Evolutionary conservation across 805 yeast genomes (phyloP).

Genomic region (Tetrapisispora taiwanensis): DNA sequence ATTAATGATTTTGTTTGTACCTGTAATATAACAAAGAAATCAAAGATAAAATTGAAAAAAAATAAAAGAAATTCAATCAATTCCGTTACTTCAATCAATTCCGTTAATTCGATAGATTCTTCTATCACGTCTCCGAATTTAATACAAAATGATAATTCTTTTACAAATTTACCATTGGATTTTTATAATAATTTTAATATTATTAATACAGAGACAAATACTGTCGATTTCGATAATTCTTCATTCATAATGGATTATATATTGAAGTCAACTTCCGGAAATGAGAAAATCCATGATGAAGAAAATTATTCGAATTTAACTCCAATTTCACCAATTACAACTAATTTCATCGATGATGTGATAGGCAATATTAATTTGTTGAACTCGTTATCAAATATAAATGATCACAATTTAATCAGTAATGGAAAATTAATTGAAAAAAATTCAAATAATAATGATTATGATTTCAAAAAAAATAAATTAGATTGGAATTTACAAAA

Average conservation of each 20-base stretch:
- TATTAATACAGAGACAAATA: no score
- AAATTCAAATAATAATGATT: no score
- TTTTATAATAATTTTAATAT: neutral
- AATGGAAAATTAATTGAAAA: neutral
- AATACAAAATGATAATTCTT: constrained; percentile 12
- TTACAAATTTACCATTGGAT: constrained; percentile 21
- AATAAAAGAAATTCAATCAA: no score
- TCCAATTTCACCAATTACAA: neutral
- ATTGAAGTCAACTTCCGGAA: neutral
- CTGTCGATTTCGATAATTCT: neutral
- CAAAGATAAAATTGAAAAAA: no score
- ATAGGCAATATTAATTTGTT: neutral
- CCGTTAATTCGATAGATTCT: neutral
- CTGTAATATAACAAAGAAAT: constrained; percentile 1
- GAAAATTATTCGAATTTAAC: neutral
- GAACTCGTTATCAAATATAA: neutral
- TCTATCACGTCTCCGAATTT: neutral
- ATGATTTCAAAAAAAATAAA: neutral
- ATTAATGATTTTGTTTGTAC: neutral
- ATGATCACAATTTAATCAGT: neutral
- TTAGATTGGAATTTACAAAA: neutral
- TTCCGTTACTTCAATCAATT: no score
- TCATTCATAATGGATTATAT: neutral
- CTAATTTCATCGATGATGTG: neutral
- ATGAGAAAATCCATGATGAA: neutral